Conservation (phyloP, 495 filamentous ascomycete species). For the Tuber borchii region DNA sequence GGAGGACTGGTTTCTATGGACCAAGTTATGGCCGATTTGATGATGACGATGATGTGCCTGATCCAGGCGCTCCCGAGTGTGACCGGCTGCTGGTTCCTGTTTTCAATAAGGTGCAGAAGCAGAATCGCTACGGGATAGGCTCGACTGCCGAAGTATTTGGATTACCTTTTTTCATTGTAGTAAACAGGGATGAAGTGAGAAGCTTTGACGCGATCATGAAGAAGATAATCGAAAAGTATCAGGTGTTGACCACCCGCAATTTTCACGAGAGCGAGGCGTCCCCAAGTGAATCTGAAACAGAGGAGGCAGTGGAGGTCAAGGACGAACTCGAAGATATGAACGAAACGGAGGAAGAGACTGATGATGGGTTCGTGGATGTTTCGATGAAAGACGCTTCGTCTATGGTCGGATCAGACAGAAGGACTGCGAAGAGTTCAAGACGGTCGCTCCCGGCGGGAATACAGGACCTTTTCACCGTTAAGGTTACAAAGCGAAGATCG, state of each 20-base stretch:
- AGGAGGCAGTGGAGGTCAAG: conserved; percentile 60
- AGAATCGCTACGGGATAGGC: conserved; percentile 16
- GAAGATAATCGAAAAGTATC: conserved; percentile 55
- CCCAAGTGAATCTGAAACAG: conserved; percentile 78
- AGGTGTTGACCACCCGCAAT: conserved; percentile 56
- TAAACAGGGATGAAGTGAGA: conserved; percentile 57
- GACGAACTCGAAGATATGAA: conserved; percentile 70
- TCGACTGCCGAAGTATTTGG: conserved; percentile 45
- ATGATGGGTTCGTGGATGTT: conserved; percentile 86
- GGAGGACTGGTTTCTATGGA: conserved; percentile 43
- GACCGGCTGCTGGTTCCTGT: conserved; percentile 73
- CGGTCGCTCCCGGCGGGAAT: conserved; percentile 19
- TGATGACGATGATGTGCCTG: conserved; percentile 54
- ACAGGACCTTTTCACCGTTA: conserved; percentile 31
- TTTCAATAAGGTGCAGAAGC: conserved; percentile 49
- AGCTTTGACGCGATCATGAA: conserved; percentile 56
- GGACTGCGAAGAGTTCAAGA: conserved; percentile 10
- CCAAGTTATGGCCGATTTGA: conserved; percentile 45
- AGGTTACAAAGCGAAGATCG: conserved; percentile 27
- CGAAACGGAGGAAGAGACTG: conserved; percentile 58
- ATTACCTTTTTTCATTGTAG: conserved; percentile 54
- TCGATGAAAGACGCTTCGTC: conserved; percentile 62
- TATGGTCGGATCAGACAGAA: conserved; percentile 37
- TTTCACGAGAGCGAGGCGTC: conserved; percentile 62
- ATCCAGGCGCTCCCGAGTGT: conserved; percentile 57